These are phyloP conservation scores for Dactylis glomerata DNA, from an alignment of 176 grass and related monocot genomes.

Conservation along the genomic window DNA sequence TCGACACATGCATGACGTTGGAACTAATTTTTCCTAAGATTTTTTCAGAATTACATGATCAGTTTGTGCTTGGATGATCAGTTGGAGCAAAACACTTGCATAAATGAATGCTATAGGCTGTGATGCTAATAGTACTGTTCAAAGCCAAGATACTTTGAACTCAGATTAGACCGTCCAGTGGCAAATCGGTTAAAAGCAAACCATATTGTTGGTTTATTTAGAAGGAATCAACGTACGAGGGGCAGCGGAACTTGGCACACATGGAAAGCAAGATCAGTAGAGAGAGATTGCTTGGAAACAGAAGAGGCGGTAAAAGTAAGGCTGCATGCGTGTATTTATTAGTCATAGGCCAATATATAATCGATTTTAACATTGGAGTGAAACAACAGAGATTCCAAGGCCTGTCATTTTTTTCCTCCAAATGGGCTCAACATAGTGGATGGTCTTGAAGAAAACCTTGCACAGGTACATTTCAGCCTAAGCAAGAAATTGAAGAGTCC, in stretches of 20 bases:
- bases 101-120: neutral
- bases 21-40: neutral
- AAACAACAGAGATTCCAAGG: neutral
- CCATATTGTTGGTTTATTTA: neutral
- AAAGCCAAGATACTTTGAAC: conserved; percentile 15
- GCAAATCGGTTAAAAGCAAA: neutral
- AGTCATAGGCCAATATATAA: neutral
- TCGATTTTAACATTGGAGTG: neutral
- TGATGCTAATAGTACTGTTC: neutral
- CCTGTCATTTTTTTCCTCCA: neutral
- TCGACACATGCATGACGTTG: conserved; percentile 47
- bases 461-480: neutral
- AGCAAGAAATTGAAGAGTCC: neutral
- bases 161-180: neutral
- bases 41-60: conserved; percentile 15
- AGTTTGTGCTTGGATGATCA: conserved; percentile 2
- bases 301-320: neutral
- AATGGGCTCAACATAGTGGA: neutral
- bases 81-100: conserved; percentile 1
- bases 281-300: neutral
- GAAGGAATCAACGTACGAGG: neutral
- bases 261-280: neutral
- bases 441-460: neutral
- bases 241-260: neutral
- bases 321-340: neutral